Conservation (phyloP, 208 protist genomes). For the Leishmania guyanensis region DNA sequence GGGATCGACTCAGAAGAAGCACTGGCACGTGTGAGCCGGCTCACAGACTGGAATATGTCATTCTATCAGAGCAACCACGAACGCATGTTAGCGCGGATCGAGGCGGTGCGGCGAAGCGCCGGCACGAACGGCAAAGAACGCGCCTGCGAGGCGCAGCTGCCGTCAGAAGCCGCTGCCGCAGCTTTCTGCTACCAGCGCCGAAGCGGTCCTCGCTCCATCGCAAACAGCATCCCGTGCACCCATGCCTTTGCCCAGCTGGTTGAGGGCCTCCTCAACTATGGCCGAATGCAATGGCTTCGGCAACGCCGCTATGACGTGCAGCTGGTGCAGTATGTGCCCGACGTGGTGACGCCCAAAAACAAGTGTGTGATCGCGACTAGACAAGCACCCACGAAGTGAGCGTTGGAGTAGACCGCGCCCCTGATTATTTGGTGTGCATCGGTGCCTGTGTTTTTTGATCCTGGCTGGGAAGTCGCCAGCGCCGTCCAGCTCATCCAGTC, state of each 20-base stretch:
- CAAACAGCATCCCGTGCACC: slow-evolving; percentile 49
- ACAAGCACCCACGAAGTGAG: background rate
- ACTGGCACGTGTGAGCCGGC: slow-evolving; percentile 42
- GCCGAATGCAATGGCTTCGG: slow-evolving; percentile 64
- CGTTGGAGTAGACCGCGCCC: background rate
- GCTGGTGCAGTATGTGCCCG: slow-evolving; percentile 67
- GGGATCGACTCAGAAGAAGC: slow-evolving; percentile 38
- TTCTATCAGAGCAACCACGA: slow-evolving; percentile 42
- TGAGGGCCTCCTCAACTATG: slow-evolving; percentile 68
- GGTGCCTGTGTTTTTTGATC: background rate
- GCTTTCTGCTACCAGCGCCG: slow-evolving; percentile 14
- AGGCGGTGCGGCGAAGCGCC: background rate
- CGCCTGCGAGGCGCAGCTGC: background rate
- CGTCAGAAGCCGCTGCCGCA: background rate
- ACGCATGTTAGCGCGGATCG: background rate
- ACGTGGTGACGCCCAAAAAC: slow-evolving; percentile 83
- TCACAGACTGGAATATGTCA: slow-evolving; percentile 79
- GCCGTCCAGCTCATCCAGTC: background rate
- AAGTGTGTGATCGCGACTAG: slow-evolving; percentile 57
- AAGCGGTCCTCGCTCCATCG: slow-evolving; percentile 35
- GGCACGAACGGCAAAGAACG: background rate
- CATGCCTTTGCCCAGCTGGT: slow-evolving; percentile 52
- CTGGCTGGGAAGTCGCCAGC: background rate
- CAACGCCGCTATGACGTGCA: slow-evolving; percentile 46
- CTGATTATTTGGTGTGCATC: background rate